A percentile compares a stretch with the other conserved stretches of the same genome.
phyloP scores from a whole-genome alignment of 768 basidiomycete genomes.

The Tylopilus plumbeoviolaceoides region DNA sequence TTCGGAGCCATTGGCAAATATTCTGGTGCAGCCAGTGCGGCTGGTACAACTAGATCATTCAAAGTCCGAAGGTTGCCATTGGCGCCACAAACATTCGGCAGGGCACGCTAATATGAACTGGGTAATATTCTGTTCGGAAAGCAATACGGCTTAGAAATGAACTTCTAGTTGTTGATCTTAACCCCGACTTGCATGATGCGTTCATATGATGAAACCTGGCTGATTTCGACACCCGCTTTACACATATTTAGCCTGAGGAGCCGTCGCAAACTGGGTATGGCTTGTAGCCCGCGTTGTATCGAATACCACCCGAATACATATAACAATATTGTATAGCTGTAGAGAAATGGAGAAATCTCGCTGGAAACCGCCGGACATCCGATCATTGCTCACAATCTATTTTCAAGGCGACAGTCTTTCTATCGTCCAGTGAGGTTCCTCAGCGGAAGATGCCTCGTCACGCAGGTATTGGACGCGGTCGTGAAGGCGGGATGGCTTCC shows the following conservation, averaged over 20 bases:
- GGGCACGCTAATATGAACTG: not conserved
- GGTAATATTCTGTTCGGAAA: not conserved
- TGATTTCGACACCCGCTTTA: not conserved
- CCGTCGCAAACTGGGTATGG: constrained; percentile 9
- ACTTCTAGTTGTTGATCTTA: not conserved
- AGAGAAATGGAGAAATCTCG: too few species aligned
- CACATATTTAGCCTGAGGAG: too few species aligned
- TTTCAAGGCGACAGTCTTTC: constrained; percentile 72
- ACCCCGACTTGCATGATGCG: constrained; percentile 2
- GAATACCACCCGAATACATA: too few species aligned
- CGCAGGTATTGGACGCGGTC: constrained; percentile 81
- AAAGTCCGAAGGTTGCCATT: not conserved
- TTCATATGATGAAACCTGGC: not conserved
- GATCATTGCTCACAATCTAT: not conserved
- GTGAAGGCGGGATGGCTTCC: constrained; percentile 90
- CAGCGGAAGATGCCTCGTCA: constrained; percentile 43
- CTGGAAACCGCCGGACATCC: not conserved
- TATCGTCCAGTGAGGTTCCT: constrained; percentile 65
- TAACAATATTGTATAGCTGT: too few species aligned
- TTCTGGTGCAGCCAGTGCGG: not conserved
- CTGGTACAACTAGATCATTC: not conserved
- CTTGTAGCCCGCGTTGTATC: too few species aligned
- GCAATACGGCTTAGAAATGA: not conserved
- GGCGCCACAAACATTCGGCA: not conserved
- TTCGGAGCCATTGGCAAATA: not conserved